Evolutionary conservation across 148 eudicot genomes (phyloP).

Genomic region (Euryodendron excelsum): DNA sequence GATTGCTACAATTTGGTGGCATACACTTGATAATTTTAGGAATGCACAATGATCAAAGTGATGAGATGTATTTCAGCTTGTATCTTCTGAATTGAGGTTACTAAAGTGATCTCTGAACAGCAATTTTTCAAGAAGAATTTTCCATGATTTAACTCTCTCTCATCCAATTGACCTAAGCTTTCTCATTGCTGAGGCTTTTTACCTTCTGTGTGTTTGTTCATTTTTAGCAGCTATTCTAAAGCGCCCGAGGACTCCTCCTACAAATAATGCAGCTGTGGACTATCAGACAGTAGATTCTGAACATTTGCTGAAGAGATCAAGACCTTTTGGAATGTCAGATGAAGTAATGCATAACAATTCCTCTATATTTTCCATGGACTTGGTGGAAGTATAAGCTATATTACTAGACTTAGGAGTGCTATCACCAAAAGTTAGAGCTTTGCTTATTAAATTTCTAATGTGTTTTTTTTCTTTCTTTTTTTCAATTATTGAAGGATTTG

Average conservation of each 20-base stretch:
- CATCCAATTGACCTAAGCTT: neutral
- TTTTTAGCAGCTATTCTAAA: slow-evolving; percentile 46
- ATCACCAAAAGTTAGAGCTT: neutral
- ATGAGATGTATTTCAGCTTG: neutral
- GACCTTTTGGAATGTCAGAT: slow-evolving; percentile 65
- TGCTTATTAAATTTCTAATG: neutral
- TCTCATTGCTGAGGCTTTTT: neutral
- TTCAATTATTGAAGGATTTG: neutral
- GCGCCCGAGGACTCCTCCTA: slow-evolving; percentile 78
- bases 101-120: neutral
- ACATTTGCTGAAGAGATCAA: slow-evolving; percentile 68
- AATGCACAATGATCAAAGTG: neutral
- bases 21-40: neutral
- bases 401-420: neutral
- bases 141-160: neutral
- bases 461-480: neutral
- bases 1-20: neutral
- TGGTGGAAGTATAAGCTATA: slow-evolving; percentile 5
- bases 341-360: slow-evolving; percentile 47
- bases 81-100: neutral
- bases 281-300: slow-evolving; percentile 89
- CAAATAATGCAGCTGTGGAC: slow-evolving; percentile 56
- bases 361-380: slow-evolving; percentile 7
- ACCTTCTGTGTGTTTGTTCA: neutral
- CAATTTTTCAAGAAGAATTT: neutral